These are phyloP conservation scores for Chernovozyma aurita DNA, from an alignment of 1,139 yeast genomes.

Conservation along the genomic window DNA sequence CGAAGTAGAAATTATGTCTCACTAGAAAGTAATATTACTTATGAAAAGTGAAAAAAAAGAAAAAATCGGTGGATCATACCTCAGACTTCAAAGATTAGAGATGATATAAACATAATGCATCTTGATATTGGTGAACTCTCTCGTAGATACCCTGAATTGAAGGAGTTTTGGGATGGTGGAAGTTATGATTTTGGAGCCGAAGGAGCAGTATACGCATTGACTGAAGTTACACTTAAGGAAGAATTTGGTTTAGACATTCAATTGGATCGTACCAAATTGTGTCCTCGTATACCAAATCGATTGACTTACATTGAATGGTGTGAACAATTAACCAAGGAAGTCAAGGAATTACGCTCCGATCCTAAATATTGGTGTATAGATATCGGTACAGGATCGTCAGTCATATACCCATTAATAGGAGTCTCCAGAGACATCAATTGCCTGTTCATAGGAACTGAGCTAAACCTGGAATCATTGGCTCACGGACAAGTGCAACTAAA, in stretches of 20 bases:
- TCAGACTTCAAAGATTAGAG: no score
- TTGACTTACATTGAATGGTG: slow-evolving; percentile 14
- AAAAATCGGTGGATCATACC: no score
- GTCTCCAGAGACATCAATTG: slow-evolving; percentile 4
- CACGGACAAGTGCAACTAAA: slow-evolving; percentile 8
- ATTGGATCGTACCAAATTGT: slow-evolving; percentile 13
- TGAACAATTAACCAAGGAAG: slow-evolving; percentile 1
- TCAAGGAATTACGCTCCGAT: not conserved
- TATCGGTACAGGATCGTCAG: slow-evolving; percentile 21
- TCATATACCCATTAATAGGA: slow-evolving; percentile 15
- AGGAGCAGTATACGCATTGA: slow-evolving; percentile 11
- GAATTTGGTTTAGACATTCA: slow-evolving; percentile 11
- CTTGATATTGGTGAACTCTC: slow-evolving; percentile 2
- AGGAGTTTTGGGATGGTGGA: not conserved
- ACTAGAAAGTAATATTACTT: no score
- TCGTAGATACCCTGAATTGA: not conserved
- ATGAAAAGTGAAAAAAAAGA: no score
- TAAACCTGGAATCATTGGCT: slow-evolving; percentile 11
- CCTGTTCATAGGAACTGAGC: slow-evolving; percentile 15
- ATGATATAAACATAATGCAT: no score
- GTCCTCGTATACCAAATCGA: slow-evolving; percentile 19
- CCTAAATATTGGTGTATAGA: slow-evolving; percentile 11
- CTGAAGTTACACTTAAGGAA: slow-evolving; percentile 14
- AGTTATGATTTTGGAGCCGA: slow-evolving; percentile 3
- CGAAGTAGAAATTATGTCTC: no score